Evolutionary conservation across 441 rosid genomes (phyloP).

Genomic region (Daphne laureola): DNA sequence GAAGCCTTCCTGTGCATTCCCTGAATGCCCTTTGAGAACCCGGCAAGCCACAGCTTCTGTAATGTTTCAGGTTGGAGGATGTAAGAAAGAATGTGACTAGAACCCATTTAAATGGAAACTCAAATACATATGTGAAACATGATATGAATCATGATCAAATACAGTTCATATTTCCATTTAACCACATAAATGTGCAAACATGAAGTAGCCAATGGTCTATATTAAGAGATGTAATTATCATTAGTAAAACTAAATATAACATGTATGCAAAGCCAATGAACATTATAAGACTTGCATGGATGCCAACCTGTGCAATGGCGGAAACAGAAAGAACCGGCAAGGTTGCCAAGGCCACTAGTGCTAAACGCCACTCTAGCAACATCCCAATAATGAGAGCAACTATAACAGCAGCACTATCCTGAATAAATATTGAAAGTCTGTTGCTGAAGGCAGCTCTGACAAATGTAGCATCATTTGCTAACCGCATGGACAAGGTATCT

Average conservation of each 20-base stretch:
- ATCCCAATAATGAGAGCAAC: slow-evolving; percentile 88
- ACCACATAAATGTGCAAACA: too few relatives aligned
- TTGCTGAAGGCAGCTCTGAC: slow-evolving; percentile 97
- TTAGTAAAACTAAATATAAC: background rate
- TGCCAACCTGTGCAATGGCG: slow-evolving; percentile 92
- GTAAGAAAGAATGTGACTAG: too few relatives aligned
- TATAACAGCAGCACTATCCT: slow-evolving; percentile 79
- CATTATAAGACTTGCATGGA: slow-evolving; percentile 16
- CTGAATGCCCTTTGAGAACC: slow-evolving; percentile 96
- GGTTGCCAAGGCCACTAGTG: slow-evolving; percentile 93
- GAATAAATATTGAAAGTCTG: slow-evolving; percentile 89
- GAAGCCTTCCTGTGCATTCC: slow-evolving; percentile 99
- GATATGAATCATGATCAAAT: too few relatives aligned
- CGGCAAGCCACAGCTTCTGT: slow-evolving; percentile 99
- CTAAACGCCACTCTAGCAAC: slow-evolving; percentile 83
- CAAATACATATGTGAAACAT: background rate
- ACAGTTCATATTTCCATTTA: too few relatives aligned
- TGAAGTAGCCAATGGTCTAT: too few relatives aligned
- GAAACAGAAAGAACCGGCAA: slow-evolving; percentile 80
- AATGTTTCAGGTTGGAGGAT: slow-evolving; percentile 14
- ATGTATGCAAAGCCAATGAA: background rate
- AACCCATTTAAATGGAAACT: background rate
- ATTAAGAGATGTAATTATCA: too few relatives aligned
- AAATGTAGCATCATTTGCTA: slow-evolving; percentile 98
- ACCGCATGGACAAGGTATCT: slow-evolving; percentile 89